Evolutionary conservation across 345 rosid species (phyloP), one percentile per base, ranked within the genome.

Genomic region (Salix udensis): DNA sequence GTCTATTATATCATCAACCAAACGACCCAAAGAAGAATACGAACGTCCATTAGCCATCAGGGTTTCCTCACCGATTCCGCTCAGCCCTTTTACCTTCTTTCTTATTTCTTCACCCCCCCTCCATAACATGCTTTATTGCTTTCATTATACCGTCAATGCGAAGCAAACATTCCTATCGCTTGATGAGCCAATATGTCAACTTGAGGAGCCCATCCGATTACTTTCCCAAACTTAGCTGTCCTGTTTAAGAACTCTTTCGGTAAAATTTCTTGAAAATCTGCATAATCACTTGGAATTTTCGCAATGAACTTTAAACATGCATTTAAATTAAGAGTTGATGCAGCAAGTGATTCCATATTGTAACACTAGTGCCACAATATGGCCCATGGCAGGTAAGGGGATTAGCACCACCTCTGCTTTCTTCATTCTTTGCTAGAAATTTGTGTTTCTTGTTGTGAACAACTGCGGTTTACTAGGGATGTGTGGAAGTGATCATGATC

Each of bases 171-270:
- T 10, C 69, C 69, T 8, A 74, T 11, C 0, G 76, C 60, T 21
- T 12, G 61, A 36, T 74, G 69, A 4, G n/a, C n/a, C n/a, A n/a
- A n/a, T n/a, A n/a, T n/a, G n/a, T n/a, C n/a, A n/a, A n/a, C n/a
- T n/a, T n/a, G n/a, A n/a, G n/a, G n/a, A n/a, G 76, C 76, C 76
- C 76, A 74, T 9, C 76, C 61, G 14, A 28, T 64, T 3, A 74
- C 58, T 28, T 74, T 74, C 7, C 76, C 76, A n/a, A 74, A 30
- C 9, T 21, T 53, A 19, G 64, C 64, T 23, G 64, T 71, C 10
- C 74, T 26, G 9, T 73, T 36, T 23, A 73, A 16, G 23, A 73
- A 73, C 5, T 23, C 66, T 36, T 12, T 65, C 0, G 80, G 76
- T 4, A 78, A 16, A 0, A 53, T 50, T 14, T 67, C 78, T 14